Conservation (phyloP, 345 rosid species). For the Citrus trifoliata region DNA sequence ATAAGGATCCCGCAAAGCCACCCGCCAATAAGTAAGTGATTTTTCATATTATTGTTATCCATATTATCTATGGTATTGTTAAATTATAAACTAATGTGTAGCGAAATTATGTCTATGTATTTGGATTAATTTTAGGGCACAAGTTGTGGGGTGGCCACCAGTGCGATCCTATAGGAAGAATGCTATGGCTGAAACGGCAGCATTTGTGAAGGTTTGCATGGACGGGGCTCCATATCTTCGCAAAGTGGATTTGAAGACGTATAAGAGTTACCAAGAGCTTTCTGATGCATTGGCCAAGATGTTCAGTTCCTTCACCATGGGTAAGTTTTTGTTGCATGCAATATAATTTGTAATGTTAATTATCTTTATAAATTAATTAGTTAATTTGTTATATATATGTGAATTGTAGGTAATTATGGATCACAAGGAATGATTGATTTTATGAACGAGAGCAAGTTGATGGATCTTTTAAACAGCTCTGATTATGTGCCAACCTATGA, state of each 20-base stretch:
- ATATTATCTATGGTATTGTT: too few species aligned
- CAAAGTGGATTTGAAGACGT: conserved; percentile 91
- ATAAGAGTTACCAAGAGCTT: conserved; percentile 77
- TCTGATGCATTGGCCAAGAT: conserved; percentile 88
- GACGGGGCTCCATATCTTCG: conserved; percentile 97
- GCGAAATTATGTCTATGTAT: neutral
- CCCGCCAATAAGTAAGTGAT: conserved; percentile 65
- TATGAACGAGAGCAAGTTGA: conserved; percentile 93
- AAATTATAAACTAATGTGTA: neutral
- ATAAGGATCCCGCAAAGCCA: conserved; percentile 59
- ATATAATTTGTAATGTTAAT: neutral
- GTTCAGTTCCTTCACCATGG: conserved; percentile 98
- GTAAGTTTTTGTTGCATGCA: conserved; percentile 31
- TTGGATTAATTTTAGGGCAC: conserved; percentile 43
- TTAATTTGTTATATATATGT: neutral
- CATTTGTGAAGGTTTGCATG: conserved; percentile 94
- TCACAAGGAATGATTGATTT: conserved; percentile 91
- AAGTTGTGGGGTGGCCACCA: conserved; percentile 98
- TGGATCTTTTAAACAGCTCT: conserved; percentile 84
- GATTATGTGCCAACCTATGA: conserved; percentile 95
- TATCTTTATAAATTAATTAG: neutral
- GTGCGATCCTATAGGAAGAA: conserved; percentile 90
- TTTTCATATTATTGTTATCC: neutral
- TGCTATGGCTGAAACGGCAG: conserved; percentile 55
- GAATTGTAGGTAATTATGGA: conserved; percentile 49